phyloP scores from a whole-genome alignment of 495 filamentous ascomycete genomes.

The Aspergillus campestris region DNA sequence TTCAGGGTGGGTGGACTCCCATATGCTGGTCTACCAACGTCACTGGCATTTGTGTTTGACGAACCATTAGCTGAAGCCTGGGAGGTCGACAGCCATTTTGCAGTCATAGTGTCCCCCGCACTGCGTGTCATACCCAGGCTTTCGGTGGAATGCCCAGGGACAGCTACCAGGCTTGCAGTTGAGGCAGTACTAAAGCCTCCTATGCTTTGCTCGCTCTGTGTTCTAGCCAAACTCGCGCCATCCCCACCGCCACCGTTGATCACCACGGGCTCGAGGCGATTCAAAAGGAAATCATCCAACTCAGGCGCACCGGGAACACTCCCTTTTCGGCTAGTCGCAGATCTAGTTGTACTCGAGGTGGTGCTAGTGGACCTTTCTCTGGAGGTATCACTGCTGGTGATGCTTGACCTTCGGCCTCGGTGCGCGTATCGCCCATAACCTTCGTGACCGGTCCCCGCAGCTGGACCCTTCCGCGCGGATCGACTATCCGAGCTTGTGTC shows the following conservation, averaged over 20 bases:
- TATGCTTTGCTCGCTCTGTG: slow-evolving; percentile 56
- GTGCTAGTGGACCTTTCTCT: slow-evolving; percentile 50
- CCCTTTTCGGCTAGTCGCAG: slow-evolving; percentile 43
- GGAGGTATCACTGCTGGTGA: slow-evolving; percentile 35
- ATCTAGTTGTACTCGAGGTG: slow-evolving; percentile 37
- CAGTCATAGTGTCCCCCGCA: no score
- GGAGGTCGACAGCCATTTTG: no score
- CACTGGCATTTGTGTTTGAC: no score
- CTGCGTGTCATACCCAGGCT: no score
- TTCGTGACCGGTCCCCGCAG: slow-evolving; percentile 91
- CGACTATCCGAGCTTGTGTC: slow-evolving; percentile 47
- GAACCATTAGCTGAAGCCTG: no score
- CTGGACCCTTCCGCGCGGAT: slow-evolving; percentile 65
- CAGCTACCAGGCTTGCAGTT: slow-evolving; percentile 16
- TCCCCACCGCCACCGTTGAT: slow-evolving; percentile 64
- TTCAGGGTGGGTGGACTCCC: no score
- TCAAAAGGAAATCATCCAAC: slow-evolving; percentile 57
- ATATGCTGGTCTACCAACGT: no score
- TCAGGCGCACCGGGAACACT: slow-evolving; percentile 45
- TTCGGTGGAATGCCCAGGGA: slow-evolving; percentile 24
- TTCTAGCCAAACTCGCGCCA: slow-evolving; percentile 45
- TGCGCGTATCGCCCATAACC: slow-evolving; percentile 75
- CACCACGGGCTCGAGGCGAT: slow-evolving; percentile 78
- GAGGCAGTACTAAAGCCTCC: slow-evolving; percentile 46
- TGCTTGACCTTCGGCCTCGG: slow-evolving; percentile 40